Percentiles rank a stretch among this genome's conserved stretches.
Evolutionary conservation across 129 eudicot species (phyloP).

Genomic region (Helianthus annuus): DNA sequence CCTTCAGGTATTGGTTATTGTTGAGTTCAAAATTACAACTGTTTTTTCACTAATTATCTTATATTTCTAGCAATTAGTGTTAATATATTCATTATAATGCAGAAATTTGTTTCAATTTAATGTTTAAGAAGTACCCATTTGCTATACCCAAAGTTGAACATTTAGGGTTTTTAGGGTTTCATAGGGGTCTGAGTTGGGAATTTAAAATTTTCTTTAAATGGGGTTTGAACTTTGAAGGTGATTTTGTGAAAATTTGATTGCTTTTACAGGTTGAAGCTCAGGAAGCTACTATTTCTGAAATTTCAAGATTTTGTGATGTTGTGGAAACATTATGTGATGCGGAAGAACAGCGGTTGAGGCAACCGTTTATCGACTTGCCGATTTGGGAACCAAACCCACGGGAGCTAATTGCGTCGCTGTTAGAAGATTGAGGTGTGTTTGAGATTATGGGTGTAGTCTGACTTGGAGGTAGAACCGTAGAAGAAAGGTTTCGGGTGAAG

Average conservation of each 20-base stretch:
- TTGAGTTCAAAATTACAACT: neutral
- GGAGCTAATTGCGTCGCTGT: constrained; percentile 51
- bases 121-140: neutral
- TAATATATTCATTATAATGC: neutral
- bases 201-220: constrained; percentile 1
- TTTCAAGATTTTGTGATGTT: constrained; percentile 62
- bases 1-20: constrained; percentile 47
- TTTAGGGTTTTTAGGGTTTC: neutral
- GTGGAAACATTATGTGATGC: constrained; percentile 62
- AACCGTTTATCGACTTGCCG: constrained; percentile 49
- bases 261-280: constrained; percentile 62
- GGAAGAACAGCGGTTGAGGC: constrained; percentile 55
- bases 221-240: constrained; percentile 7
- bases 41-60: neutral
- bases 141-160: neutral
- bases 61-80: constrained; percentile 12
- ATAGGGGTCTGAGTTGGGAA: constrained; percentile 1
- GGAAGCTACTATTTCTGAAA: constrained; percentile 55
- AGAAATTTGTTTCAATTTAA: constrained; percentile 2
- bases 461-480: constrained; percentile 6
- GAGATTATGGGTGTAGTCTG: constrained; percentile 7
- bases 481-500: constrained; percentile 16
- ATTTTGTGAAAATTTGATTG: constrained; percentile 17
- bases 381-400: constrained; percentile 61
- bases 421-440: constrained; percentile 43